These are phyloP conservation scores for Kazachstania kunashirensis DNA, from an alignment of 805 yeast genomes.

Conservation along the genomic window DNA sequence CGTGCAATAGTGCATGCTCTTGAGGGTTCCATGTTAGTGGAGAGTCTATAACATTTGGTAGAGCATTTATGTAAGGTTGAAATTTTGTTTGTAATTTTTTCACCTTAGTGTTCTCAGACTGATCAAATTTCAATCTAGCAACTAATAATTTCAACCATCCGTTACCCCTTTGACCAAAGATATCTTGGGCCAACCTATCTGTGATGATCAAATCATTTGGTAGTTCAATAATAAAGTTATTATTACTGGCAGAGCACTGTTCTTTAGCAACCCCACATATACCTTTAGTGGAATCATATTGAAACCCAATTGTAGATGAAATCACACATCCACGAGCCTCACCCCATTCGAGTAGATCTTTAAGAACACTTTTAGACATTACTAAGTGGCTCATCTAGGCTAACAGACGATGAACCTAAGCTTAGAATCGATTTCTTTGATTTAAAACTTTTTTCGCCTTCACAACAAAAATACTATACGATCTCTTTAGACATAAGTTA, in stretches of 20 bases:
- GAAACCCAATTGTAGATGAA: constrained; percentile 30
- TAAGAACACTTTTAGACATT: constrained; percentile 1
- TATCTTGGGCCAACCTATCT: constrained; percentile 15
- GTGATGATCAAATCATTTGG: constrained; percentile 27
- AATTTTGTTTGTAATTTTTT: constrained; percentile 18
- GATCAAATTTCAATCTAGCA: constrained; percentile 34
- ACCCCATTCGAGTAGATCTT: constrained; percentile 32
- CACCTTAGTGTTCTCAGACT: constrained; percentile 4
- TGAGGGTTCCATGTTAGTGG: constrained; percentile 55
- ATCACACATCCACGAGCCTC: constrained; percentile 28
- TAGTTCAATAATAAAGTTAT: constrained; percentile 23
- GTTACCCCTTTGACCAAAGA: constrained; percentile 26
- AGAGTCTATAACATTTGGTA: constrained; percentile 41
- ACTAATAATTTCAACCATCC: constrained; percentile 32
- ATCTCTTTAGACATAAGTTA: no score
- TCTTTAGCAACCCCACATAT: constrained; percentile 13
- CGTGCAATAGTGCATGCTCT: constrained; percentile 45
- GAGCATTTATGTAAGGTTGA: constrained; percentile 38
- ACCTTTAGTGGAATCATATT: constrained; percentile 28
- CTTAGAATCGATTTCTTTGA: no score
- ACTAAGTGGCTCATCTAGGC: no score
- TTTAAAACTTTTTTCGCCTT: no score
- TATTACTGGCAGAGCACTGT: constrained; percentile 20
- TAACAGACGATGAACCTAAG: no score
- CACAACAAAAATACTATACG: no score